These are phyloP conservation scores for Rhizophagus sp. DNA, from an alignment of 192 early-diverging fungal genomes.

Conservation along the genomic window DNA sequence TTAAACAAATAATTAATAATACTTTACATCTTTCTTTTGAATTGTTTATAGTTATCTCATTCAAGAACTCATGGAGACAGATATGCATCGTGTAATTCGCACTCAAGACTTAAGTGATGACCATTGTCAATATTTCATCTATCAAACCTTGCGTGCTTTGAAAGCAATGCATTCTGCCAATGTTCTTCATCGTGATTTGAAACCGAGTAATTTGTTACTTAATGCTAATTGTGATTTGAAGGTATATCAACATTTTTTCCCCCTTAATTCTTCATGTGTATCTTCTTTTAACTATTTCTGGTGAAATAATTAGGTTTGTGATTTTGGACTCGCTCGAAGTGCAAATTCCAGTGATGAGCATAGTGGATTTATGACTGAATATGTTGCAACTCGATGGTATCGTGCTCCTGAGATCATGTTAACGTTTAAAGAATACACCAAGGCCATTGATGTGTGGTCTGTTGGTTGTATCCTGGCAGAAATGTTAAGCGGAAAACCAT, in stretches of 20 bases:
- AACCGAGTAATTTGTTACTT: conserved; percentile 88
- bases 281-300: conserved; percentile 1
- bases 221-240: conserved; percentile 93
- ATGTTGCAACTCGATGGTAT: conserved; percentile 95
- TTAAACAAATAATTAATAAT: not conserved
- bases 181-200: conserved; percentile 96
- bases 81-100: conserved; percentile 96
- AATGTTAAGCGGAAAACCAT: conserved; percentile 76
- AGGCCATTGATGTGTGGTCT: conserved; percentile 95
- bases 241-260: conserved; percentile 35
- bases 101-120: conserved; percentile 93
- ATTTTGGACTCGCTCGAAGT: conserved; percentile 96
- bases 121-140: conserved; percentile 99
- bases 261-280: not conserved
- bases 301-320: conserved; percentile 72
- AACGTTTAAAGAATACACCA: conserved; percentile 96
- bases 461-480: conserved; percentile 89
- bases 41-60: conserved; percentile 72
- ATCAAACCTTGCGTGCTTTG: conserved; percentile 93
- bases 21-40: not conserved
- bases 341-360: conserved; percentile 80
- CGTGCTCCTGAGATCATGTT: conserved; percentile 96
- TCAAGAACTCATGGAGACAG: conserved; percentile 99
- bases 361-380: conserved; percentile 94
- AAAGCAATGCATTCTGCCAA: conserved; percentile 99